These are phyloP conservation scores for Globisporangium barbulae DNA, from an alignment of 352 stramenopile genomes.

Conservation along the genomic window DNA sequence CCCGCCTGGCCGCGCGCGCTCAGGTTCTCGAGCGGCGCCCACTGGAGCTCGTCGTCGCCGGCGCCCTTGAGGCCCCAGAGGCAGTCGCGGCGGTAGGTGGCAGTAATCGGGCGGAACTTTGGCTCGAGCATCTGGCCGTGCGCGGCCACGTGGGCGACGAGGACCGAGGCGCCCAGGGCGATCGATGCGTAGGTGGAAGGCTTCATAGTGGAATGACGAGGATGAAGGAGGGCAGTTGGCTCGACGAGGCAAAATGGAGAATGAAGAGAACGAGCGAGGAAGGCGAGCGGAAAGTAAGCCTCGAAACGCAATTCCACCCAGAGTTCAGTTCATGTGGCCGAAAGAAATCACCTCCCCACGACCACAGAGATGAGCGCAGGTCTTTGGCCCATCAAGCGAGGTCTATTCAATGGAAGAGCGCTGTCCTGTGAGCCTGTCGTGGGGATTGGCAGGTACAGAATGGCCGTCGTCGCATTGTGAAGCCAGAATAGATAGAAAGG, in stretches of 20 bases:
- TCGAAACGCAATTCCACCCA: neutral
- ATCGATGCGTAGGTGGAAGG: neutral
- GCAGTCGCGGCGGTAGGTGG: neutral
- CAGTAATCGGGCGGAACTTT: neutral
- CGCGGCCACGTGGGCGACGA: neutral
- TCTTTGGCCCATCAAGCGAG: neutral
- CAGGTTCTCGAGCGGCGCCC: conserved; percentile 48
- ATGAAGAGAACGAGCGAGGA: neutral
- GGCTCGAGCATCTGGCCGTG: conserved; percentile 4
- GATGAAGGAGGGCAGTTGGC: neutral
- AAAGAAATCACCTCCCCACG: too few relatives aligned
- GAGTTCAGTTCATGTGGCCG: neutral
- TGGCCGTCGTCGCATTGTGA: neutral
- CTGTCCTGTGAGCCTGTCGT: neutral
- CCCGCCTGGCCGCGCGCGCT: conserved; percentile 41
- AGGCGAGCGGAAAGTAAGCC: neutral
- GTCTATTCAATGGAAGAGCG: neutral
- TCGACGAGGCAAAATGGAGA: neutral
- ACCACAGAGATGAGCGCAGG: too few relatives aligned
- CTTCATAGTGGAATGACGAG: neutral
- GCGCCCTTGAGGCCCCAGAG: conserved; percentile 15
- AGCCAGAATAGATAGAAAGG: too few relatives aligned
- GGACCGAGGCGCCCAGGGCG: neutral
- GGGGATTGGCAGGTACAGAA: neutral
- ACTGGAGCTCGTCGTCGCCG: conserved; percentile 44